These are phyloP conservation scores for Cladosporium sp. DNA, from an alignment of 2,329 filamentous ascomycete species.

Conservation along the genomic window DNA sequence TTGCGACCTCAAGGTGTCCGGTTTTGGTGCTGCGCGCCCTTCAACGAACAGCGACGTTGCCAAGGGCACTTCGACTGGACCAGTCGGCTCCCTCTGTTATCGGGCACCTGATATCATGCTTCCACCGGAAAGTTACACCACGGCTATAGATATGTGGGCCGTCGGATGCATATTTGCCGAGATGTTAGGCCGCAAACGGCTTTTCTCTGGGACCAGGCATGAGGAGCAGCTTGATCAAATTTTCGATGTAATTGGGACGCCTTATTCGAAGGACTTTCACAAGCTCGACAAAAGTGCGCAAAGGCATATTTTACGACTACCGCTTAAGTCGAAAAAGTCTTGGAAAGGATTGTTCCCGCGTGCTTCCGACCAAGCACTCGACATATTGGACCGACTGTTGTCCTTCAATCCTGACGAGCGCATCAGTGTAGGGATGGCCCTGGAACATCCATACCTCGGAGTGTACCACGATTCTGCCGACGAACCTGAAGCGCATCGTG, in stretches of 20 bases:
- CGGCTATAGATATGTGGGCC: slow-evolving; percentile 97
- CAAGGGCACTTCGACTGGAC: slow-evolving; percentile 96
- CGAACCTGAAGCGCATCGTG: too few relatives aligned
- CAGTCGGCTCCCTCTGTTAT: slow-evolving; percentile 95
- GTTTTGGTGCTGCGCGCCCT: slow-evolving; percentile 87
- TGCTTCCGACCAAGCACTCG: background rate
- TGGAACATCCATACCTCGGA: too few relatives aligned
- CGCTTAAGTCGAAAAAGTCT: background rate
- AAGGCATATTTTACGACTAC: background rate
- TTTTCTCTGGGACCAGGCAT: slow-evolving; percentile 96
- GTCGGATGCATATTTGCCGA: slow-evolving; percentile 93
- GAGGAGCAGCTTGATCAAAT: slow-evolving; percentile 98
- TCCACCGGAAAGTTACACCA: slow-evolving; percentile 78
- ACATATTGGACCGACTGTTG: background rate
- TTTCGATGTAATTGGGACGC: slow-evolving; percentile 88
- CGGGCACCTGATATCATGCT: slow-evolving; percentile 98
- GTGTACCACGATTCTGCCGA: too few relatives aligned
- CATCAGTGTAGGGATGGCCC: background rate
- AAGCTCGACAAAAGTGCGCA: background rate
- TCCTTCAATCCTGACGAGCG: background rate
- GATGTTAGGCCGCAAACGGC: slow-evolving; percentile 82
- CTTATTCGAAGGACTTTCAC: slow-evolving; percentile 29
- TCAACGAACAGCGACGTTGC: slow-evolving; percentile 47
- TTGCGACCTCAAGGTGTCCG: slow-evolving; percentile 95
- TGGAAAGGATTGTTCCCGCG: background rate